phyloP scores from a whole-genome alignment of 352 stramenopile genomes.

The Hyaloperonospora brassicae region DNA sequence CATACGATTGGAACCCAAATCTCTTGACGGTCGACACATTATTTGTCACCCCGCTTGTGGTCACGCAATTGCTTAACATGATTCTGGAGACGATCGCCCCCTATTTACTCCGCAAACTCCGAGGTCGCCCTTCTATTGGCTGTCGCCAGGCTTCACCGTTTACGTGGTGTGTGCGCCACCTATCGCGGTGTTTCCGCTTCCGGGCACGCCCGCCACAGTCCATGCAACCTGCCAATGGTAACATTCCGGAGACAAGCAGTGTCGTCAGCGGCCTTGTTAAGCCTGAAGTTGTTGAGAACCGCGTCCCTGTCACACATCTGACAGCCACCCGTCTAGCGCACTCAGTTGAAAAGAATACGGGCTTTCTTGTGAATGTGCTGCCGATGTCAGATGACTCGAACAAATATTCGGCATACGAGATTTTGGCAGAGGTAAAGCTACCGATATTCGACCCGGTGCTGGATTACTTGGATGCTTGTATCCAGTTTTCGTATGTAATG shows the following conservation, averaged over 20 bases:
- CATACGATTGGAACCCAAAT: constrained; percentile 64
- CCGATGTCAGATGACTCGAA: constrained; percentile 75
- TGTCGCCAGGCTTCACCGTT: constrained; percentile 58
- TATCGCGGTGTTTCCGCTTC: constrained; percentile 36
- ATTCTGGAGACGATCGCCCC: constrained; percentile 81
- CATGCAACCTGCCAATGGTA: constrained; percentile 8
- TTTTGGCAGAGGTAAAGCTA: constrained; percentile 77
- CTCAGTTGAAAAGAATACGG: constrained; percentile 61
- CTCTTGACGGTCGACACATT: constrained; percentile 78
- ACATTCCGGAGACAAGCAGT: constrained; percentile 13
- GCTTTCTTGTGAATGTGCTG: constrained; percentile 59
- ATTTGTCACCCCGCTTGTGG: constrained; percentile 83
- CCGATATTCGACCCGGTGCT: constrained; percentile 76
- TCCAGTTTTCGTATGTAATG: constrained; percentile 87
- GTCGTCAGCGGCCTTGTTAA: constrained; percentile 4
- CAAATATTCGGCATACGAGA: constrained; percentile 82
- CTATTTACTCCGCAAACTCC: constrained; percentile 73
- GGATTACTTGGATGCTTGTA: constrained; percentile 83
- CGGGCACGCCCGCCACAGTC: constrained; percentile 20
- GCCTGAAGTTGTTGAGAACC: constrained; percentile 16
- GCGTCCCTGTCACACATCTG: constrained; percentile 30
- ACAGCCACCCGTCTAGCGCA: constrained; percentile 54
- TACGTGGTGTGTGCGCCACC: constrained; percentile 39
- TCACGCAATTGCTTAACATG: constrained; percentile 86
- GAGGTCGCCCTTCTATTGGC: constrained; percentile 48